Conservation (phyloP, 129 eudicot genomes). For the sunflower (Helianthus annuus) region HanXRQr2.0-SUNRISE NC_035448.2:133716621-133717120, state of each 20-base stretch:
- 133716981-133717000: slow-evolving; percentile 14
- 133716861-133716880: neutral
- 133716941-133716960: slow-evolving; percentile 2
- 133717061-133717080: neutral
- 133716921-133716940: neutral
- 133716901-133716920: neutral
- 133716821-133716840: neutral
- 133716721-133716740: neutral
- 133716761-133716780: slow-evolving; percentile 7
- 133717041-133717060: neutral
- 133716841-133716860: neutral
- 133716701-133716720: slow-evolving; percentile 3
- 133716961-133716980: slow-evolving; percentile 7
- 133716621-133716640: slow-evolving; percentile 3
- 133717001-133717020: slow-evolving; percentile 2
- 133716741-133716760: neutral
- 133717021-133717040: neutral
- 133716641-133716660: neutral
- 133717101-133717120: neutral
- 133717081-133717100: neutral
- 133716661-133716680: neutral
- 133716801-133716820: slow-evolving; percentile 1
- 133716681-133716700: neutral
- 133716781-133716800: slow-evolving; percentile 13
- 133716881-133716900: neutral